Evolutionary conservation across 257 asterid genomes (phyloP).

Genomic region (Gardenia jasminoides): DNA sequence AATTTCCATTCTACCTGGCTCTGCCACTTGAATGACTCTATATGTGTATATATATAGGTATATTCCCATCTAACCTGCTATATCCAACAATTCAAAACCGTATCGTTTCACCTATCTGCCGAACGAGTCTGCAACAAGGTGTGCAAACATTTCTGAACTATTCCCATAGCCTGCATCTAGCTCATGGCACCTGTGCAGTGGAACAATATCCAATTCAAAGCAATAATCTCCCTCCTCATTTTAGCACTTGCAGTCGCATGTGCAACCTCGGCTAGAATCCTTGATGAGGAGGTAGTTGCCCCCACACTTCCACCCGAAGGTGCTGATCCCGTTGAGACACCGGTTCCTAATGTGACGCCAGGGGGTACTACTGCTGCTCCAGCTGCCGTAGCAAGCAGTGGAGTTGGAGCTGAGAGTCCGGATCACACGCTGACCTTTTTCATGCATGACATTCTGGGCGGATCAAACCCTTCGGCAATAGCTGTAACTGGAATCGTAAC

Average conservation of each 20-base stretch:
- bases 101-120: conserved; percentile 10
- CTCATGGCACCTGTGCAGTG: conserved; percentile 22
- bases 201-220: conserved; percentile 22
- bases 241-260: conserved; percentile 18
- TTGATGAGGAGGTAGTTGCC: conserved; percentile 28
- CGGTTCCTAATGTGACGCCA: neutral
- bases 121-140: neutral
- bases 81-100: conserved; percentile 3
- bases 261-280: conserved; percentile 32
- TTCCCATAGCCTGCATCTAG: neutral
- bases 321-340: conserved; percentile 2
- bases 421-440: conserved; percentile 63
- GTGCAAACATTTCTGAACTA: neutral
- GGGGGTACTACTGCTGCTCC: conserved; percentile 22
- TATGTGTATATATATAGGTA: no score
- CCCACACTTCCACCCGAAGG: conserved; percentile 23
- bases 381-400: conserved; percentile 5
- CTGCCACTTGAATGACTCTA: conserved; percentile 9
- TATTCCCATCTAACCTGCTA: neutral
- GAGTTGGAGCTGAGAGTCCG: conserved; percentile 14
- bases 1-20: conserved; percentile 10
- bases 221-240: conserved; percentile 20
- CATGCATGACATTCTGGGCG: conserved; percentile 92
- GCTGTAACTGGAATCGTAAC: conserved; percentile 81
- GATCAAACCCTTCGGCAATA: conserved; percentile 74